Evolutionary conservation across 1,284 basidiomycete species (phyloP), one percentile per base, ranked within the genome.

Genomic region (Irpex rosettiformis): DNA sequence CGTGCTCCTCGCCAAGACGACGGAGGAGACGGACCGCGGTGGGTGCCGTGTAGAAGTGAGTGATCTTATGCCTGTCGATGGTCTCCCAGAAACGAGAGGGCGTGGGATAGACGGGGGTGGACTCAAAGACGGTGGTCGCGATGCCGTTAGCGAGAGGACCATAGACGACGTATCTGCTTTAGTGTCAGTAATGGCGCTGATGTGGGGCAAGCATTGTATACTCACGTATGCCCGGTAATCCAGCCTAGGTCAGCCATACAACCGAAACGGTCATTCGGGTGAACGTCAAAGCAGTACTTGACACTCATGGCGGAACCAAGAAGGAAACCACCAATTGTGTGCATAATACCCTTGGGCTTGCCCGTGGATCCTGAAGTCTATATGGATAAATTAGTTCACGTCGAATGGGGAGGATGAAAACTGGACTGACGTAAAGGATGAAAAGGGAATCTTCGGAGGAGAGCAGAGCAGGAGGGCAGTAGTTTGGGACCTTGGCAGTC

Each of bases 191-290:
- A 27, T 10, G 16, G 51, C 3, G 25, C 4, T 16, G 51, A 24
- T 13, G 47, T 7, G 22, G 16, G 60, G 25, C 10, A 40, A 53
- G 28, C 16, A 25, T 28, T n/a, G 54, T 48, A 25, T 43, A 74
- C 80, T 64, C 67, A 92, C 75, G 93, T 93, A 79, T 98, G 96
- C 40, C 96, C 96, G 3, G 96, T 99, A 76, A 99, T 98, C 96
- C 96, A 99, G 68, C 96, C 96, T 58, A 99, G 85, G 72, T 99
- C 96, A 62, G 96, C 96, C 96, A 98, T 96, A 80, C 97, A 99
- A 4, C 91, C 96, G 72, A 96, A 98, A 65, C 82, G 86, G 77
- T 96, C 91, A 57, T 90, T 91, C 13, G 89, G 85, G 74, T 99
- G 97, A 28, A 98, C 86, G 72, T 99, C 97, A 69, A 98, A 99